Evolutionary conservation across 768 basidiomycete genomes (phyloP).

Genomic region (Neoboletus magnificus): DNA sequence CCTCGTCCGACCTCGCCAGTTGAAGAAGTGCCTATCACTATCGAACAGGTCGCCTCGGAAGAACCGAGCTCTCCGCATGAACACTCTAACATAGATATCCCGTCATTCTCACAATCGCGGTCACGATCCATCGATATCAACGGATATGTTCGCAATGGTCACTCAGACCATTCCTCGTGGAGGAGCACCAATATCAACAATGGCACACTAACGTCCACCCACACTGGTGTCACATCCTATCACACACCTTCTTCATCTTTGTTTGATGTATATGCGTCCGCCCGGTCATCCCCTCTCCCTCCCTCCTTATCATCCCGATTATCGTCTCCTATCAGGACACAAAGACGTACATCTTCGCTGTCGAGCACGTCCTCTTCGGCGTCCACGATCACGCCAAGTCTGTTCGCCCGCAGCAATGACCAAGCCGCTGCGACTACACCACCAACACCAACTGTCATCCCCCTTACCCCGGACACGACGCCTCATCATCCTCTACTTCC

Average conservation of each 20-base stretch:
- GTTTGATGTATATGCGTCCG: constrained; percentile 59
- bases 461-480: constrained; percentile 10
- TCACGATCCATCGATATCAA: constrained; percentile 25
- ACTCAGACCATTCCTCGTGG: constrained; percentile 45
- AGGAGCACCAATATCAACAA: constrained; percentile 39
- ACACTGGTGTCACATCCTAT: constrained; percentile 59
- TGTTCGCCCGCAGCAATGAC: constrained; percentile 40
- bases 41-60: constrained; percentile 13
- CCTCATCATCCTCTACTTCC: constrained; percentile 24
- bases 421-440: constrained; percentile 14
- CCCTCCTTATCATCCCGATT: constrained; percentile 27
- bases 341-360: constrained; percentile 40
- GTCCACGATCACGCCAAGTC: constrained; percentile 57
- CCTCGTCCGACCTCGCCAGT: constrained; percentile 6
- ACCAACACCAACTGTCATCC: constrained; percentile 15
- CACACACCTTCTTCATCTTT: constrained; percentile 81
- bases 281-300: constrained; percentile 56
- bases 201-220: constrained; percentile 56
- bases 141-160: constrained; percentile 24
- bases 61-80: constrained; percentile 6
- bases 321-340: constrained; percentile 25
- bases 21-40: constrained; percentile 12
- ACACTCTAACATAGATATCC: constrained; percentile 13
- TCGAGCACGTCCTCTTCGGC: constrained; percentile 37
- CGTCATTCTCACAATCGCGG: constrained; percentile 22